These are phyloP conservation scores for Calonectria honghensis DNA, from an alignment of 2,329 filamentous ascomycete genomes.

Conservation along the genomic window DNA sequence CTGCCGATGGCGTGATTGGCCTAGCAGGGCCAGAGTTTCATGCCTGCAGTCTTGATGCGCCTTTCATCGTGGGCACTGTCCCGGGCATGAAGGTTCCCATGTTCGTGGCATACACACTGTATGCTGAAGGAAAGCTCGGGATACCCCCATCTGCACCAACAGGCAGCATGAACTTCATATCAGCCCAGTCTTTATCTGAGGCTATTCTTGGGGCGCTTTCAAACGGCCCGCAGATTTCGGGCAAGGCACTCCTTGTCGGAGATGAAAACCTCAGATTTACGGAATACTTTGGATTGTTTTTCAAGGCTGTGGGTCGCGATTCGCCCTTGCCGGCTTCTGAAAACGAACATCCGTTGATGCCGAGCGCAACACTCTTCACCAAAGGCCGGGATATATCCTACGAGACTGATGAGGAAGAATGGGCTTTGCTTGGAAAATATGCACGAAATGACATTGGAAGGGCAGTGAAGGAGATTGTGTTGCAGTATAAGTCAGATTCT, in stretches of 20 bases:
- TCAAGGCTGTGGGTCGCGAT: neutral
- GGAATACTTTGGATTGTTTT: slow-evolving; percentile 6
- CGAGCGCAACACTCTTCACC: neutral
- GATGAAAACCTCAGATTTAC: slow-evolving; percentile 7
- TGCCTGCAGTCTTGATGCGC: slow-evolving; percentile 1
- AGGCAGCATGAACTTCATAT: slow-evolving; percentile 14
- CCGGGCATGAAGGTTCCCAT: slow-evolving; percentile 11
- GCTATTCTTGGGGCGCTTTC: slow-evolving; percentile 9
- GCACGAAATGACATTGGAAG: neutral
- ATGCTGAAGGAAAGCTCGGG: slow-evolving; percentile 5
- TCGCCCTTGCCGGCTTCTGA: neutral
- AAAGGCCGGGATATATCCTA: neutral
- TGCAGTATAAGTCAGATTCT: neutral
- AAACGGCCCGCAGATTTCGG: neutral
- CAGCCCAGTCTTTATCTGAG: slow-evolving; percentile 6
- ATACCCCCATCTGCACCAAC: neutral
- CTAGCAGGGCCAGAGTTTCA: neutral
- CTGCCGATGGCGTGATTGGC: neutral
- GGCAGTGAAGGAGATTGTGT: neutral
- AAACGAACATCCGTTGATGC: slow-evolving; percentile 2
- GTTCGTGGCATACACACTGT: neutral
- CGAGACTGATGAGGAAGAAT: neutral
- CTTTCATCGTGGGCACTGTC: neutral
- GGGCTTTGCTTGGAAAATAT: slow-evolving; percentile 7
- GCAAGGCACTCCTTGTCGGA: neutral